Evolutionary conservation across 23 red algal genomes (phyloP).

Genomic region (Pyropia haitanensis): DNA sequence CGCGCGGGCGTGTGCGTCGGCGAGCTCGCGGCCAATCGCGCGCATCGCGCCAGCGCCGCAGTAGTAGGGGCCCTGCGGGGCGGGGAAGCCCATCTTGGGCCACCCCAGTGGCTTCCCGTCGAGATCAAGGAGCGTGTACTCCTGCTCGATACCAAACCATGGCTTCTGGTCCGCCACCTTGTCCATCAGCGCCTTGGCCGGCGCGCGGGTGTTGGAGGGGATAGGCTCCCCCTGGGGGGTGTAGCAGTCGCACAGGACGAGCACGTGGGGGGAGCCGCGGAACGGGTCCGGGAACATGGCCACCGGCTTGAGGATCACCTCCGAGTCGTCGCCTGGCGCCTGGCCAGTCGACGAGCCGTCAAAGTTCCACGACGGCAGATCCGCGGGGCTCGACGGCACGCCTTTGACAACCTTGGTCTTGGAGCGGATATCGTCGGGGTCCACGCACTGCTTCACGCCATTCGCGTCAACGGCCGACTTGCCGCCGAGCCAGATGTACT

Average conservation of each 20-base stretch:
- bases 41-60: conserved; percentile 79
- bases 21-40: conserved; percentile 71
- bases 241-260: conserved; percentile 98
- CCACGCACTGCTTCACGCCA: conserved; percentile 13
- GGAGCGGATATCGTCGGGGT: conserved; percentile 36
- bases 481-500: conserved; percentile 92
- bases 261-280: conserved; percentile 72
- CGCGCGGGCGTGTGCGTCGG: conserved; percentile 72
- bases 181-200: conserved; percentile 69
- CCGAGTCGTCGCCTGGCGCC: conserved; percentile 85
- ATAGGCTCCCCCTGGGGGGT: conserved; percentile 66
- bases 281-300: conserved; percentile 86
- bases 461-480: conserved; percentile 9
- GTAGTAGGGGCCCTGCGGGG: conserved; percentile 93
- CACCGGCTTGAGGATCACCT: conserved; percentile 81
- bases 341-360: conserved; percentile 87
- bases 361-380: conserved; percentile 91
- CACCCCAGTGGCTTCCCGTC: conserved; percentile 81
- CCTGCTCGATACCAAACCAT: conserved; percentile 98
- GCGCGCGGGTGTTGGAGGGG: conserved; percentile 50
- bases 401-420: conserved; percentile 31
- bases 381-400: conserved; percentile 10
- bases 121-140: conserved; percentile 86
- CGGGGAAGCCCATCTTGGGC: conserved; percentile 62
- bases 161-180: conserved; percentile 63